A percentile compares a stretch with the other conserved stretches of the same genome.
phyloP scores from a whole-genome alignment of 352 stramenopile genomes.

The Phytophthora multivora region DNA sequence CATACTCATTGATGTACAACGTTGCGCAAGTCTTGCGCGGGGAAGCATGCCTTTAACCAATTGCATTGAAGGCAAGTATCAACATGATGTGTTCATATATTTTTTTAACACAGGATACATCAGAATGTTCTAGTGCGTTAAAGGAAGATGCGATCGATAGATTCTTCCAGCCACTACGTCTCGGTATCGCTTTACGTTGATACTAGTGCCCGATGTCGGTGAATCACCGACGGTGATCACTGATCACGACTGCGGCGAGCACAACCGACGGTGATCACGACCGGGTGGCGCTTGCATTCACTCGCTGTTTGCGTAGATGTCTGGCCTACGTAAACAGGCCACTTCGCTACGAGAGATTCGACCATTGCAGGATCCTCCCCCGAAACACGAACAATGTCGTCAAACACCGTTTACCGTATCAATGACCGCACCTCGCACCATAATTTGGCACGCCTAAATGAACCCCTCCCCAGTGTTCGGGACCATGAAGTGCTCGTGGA shows the following conservation, averaged over 20 bases:
- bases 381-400: constrained; percentile 4
- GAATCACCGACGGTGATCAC: neutral
- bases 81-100: too few relatives aligned
- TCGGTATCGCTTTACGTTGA: too few relatives aligned
- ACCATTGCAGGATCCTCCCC: constrained; percentile 5
- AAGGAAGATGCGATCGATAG: too few relatives aligned
- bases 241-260: too few relatives aligned
- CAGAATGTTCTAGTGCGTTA: too few relatives aligned
- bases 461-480: constrained; percentile 13
- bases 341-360: constrained; percentile 6
- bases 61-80: neutral
- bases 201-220: too few relatives aligned
- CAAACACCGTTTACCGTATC: constrained; percentile 28
- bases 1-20: neutral
- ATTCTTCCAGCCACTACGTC: too few relatives aligned
- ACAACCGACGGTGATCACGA: too few relatives aligned
- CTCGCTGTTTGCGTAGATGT: constrained; percentile 15
- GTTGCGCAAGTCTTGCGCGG: neutral
- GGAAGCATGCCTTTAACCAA: neutral
- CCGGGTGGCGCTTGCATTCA: constrained; percentile 3
- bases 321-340: constrained; percentile 11
- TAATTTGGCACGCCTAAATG: constrained; percentile 17
- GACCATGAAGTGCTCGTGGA: constrained; percentile 34
- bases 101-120: too few relatives aligned
- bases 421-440: constrained; percentile 30